Base-by-base conservation (phyloP, 768 basidiomycete genomes). In the Trametes elegans region DNA sequence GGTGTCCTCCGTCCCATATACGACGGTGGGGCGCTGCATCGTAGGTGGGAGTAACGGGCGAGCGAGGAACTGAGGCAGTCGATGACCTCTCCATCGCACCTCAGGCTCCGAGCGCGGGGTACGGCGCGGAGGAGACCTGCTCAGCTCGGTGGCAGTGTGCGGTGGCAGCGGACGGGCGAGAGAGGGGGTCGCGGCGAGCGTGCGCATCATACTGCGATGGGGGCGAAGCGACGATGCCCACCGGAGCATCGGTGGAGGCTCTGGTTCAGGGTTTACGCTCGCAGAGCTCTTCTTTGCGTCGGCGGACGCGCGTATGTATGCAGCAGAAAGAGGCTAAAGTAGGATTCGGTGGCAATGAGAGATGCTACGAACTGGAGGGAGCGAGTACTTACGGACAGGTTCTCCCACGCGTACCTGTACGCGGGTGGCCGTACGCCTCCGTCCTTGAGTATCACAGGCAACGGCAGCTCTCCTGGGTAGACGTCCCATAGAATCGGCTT, bases 401-500 rank as follows among this genome's bases (percentile, higher is more conserved):
- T 49, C 23, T 29, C 43, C 58, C 63, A 66, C n/a, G 49, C 34
- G 28, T 38, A 45, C 27, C 42, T 32, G 19, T 48, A 39, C 32
- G 31, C 49, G n/a, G 21, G 5, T n/a, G n/a, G n/a, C 6, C 13
- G 38, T 24, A 21, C 42, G 18, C 43, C 27, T 36, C 29, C 32
- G 2, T 11, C 32, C 28, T 23, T 34, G 27, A 19, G 41, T 18
- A 44, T 36, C 49, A 27, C 16, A 19, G 26, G n/a, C 10, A 27
- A 19, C 7, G 26, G 26, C 2, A 18, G 24, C 3, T 47, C 35
- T 39, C 40, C 16, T 55, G 51, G 62, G 14, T 18, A 53, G 19
- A 64, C 55, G 34, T 68, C 67, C 63, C 61, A 65, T 2, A 68
- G 28, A 4, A 54, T 38, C 0, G 66, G 66, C 14, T 47, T 59